Base-by-base conservation (phyloP, 1,139 yeast genomes). In the Zhuliangozyma blackwelliae region DNA sequence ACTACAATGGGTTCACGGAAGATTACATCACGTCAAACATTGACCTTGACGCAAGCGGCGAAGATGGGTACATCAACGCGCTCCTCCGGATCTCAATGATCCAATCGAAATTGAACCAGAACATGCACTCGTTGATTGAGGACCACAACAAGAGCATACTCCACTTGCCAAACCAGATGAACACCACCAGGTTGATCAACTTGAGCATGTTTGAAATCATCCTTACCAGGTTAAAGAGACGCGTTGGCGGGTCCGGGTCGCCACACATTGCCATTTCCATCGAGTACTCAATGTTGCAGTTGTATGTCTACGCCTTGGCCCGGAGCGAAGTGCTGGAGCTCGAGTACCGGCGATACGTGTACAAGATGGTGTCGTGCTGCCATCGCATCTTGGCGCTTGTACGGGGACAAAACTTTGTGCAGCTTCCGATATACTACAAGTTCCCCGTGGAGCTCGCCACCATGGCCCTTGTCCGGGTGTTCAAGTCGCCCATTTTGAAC, bases 121-220 rank as follows among this genome's bases (percentile, higher is more conserved):
- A 60, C 40, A 59, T 70, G 59, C 63, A 58, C 45, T 63, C 54
- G 26, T 52, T 63, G 34, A 49, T 60, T 29, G 53, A 52, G 10
- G 52, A 50, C 27, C 40, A 40, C 12, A 45, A 45, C 28, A 40
- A 38, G 19, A 34, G 40, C 4, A 40, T 38, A 7, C 19, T 36
- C 9, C 34, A 47, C 49, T 36, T 43, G 38, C 48, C 47, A 22
- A 43, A 35, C 59, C 62, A 32, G 51, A 52, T 46, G 22, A 50
- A 48, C 36, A 54, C 62, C 7, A 48, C 62, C 12, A 63, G 61
- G 43, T 52, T 64, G 33, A 67, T 70, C 27, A 62, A 63, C 41
- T 52, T 70, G 38, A 60, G 65, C 44, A 69, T 69, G 74, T 70
- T 68, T 49, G 75, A 70, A 39, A 62, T 57, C 8, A 68, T 70